These are phyloP conservation scores for Sclerospora graminicola DNA, from an alignment of 352 stramenopile genomes.

Conservation along the genomic window DNA sequence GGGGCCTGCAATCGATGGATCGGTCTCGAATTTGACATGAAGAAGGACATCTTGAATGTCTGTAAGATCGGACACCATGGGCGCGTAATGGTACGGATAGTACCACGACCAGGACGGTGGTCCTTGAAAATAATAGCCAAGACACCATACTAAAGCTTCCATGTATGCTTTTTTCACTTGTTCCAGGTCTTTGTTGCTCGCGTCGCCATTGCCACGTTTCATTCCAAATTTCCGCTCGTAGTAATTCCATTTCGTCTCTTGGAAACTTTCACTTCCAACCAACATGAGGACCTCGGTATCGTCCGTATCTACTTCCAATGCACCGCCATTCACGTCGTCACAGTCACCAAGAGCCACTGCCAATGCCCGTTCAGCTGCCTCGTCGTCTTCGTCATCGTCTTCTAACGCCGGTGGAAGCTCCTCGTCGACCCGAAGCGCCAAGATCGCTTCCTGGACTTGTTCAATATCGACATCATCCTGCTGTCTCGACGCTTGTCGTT, in stretches of 20 bases:
- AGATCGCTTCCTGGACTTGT: constrained; percentile 35
- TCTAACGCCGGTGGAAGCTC: constrained; percentile 27
- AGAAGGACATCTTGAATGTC: constrained; percentile 67
- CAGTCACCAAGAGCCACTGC: constrained; percentile 50
- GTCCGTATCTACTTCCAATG: constrained; percentile 28
- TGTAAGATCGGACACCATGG: constrained; percentile 96
- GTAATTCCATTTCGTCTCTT: constrained; percentile 81
- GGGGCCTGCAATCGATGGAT: constrained; percentile 50
- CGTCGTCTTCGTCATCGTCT: constrained; percentile 47
- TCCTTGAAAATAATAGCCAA: constrained; percentile 86
- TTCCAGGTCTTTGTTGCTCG: constrained; percentile 38
- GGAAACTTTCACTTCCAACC: constrained; percentile 57
- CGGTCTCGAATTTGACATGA: constrained; percentile 80
- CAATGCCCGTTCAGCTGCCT: constrained; percentile 42
- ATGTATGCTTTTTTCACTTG: constrained; percentile 70
- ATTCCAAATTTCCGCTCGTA: constrained; percentile 79
- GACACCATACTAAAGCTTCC: constrained; percentile 69
- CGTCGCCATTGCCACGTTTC: constrained; percentile 40
- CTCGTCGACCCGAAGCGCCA: constrained; percentile 34
- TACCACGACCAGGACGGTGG: constrained; percentile 98
- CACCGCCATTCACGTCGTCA: constrained; percentile 33
- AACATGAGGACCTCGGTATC: constrained; percentile 43
- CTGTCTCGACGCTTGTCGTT: constrained; percentile 18
- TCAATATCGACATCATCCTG: constrained; percentile 40
- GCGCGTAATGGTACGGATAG: constrained; percentile 98